phyloP scores from a whole-genome alignment of 495 filamentous ascomycete species.

The Hamigera avellanea region DNA sequence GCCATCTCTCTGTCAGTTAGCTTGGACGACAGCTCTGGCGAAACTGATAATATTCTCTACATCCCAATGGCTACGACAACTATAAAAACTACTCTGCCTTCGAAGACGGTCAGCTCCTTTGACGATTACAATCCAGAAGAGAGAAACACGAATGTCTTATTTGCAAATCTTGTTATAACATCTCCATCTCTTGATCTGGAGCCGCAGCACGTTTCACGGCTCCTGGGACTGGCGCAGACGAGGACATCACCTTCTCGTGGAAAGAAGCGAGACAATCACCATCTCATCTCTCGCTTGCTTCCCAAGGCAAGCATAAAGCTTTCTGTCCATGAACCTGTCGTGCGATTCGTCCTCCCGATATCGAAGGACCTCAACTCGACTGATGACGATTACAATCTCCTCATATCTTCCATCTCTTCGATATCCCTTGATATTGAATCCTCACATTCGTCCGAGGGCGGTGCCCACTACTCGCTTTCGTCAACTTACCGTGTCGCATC shows the following conservation, averaged over 20 bases:
- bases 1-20: constrained; percentile 87
- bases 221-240: constrained; percentile 60
- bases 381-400: constrained; percentile 71
- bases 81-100: constrained; percentile 85
- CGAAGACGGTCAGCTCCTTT: constrained; percentile 77
- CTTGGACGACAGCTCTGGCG: constrained; percentile 75
- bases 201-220: constrained; percentile 78
- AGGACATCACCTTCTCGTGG: constrained; percentile 39
- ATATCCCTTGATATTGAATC: constrained; percentile 88
- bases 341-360: constrained; percentile 76
- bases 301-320: constrained; percentile 93
- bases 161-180: constrained; percentile 89
- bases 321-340: constrained; percentile 89
- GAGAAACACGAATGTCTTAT: constrained; percentile 90
- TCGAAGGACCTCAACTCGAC: constrained; percentile 45
- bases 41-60: constrained; percentile 79
- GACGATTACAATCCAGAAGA: constrained; percentile 67
- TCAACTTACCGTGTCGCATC: constrained; percentile 73
- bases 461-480: constrained; percentile 74
- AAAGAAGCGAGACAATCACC: constrained; percentile 40
- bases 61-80: constrained; percentile 98
- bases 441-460: constrained; percentile 76
- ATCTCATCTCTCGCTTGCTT: constrained; percentile 77
- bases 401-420: constrained; percentile 88
- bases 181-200: constrained; percentile 94